Evolutionary conservation across 305 asterid species (phyloP).

Genomic region (Striga hermonthica): DNA sequence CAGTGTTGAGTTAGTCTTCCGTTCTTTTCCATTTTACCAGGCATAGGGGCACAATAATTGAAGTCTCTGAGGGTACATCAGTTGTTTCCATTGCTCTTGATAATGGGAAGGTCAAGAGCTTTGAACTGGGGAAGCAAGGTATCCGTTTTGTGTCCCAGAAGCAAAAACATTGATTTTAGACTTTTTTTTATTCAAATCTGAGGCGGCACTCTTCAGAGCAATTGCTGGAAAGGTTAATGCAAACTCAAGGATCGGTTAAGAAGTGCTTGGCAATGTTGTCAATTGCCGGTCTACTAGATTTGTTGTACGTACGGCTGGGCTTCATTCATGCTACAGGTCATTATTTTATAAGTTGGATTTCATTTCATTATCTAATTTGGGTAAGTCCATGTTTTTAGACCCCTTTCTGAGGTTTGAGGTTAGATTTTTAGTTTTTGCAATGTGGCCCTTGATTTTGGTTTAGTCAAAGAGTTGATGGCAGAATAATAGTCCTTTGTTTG

Average conservation of each 20-base stretch:
- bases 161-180: constrained; percentile 44
- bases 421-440: constrained; percentile 1
- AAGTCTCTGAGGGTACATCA: constrained; percentile 67
- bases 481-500: no score
- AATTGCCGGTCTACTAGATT: not conserved
- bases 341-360: no score
- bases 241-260: not conserved
- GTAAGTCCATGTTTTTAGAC: not conserved
- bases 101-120: constrained; percentile 61
- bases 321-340: no score
- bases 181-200: constrained; percentile 12
- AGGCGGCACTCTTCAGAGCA: no score
- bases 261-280: not conserved
- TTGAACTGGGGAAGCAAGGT: constrained; percentile 90
- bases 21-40: constrained; percentile 27
- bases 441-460: not conserved
- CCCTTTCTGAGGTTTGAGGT: not conserved
- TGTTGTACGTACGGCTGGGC: no score
- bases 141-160: constrained; percentile 83
- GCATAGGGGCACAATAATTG: constrained; percentile 50
- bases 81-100: constrained; percentile 67
- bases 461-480: no score
- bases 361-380: no score
- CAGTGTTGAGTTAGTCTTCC: not conserved
- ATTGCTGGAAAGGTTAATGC: not conserved